A percentile compares a stretch with the other conserved stretches of the same genome.
Evolutionary conservation across 176 grass and related monocot genomes (phyloP).

Genomic region (Cenchrus fungigraminus): DNA sequence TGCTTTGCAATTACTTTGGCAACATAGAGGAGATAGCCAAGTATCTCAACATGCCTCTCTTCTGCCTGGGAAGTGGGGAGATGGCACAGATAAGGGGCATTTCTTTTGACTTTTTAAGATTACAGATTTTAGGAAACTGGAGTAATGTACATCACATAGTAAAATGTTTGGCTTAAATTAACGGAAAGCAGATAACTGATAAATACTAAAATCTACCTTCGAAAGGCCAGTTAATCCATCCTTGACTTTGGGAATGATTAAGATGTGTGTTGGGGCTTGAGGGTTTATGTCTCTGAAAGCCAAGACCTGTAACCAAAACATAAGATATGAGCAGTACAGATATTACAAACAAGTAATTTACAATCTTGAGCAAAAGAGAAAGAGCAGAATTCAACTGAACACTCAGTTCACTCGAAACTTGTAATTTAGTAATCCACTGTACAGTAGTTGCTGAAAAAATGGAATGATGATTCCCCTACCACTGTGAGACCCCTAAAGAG

Average conservation of each 20-base stretch:
- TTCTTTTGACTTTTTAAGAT: not conserved
- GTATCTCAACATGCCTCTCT: constrained; percentile 88
- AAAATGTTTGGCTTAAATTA: not conserved
- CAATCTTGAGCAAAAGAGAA: not conserved
- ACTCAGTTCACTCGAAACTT: constrained; percentile 5
- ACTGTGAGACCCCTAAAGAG: not conserved
- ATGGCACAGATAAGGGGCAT: not conserved
- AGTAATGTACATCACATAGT: not conserved
- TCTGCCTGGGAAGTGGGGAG: constrained; percentile 64
- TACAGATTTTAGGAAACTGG: not conserved
- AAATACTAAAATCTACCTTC: constrained; percentile 54
- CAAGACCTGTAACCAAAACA: constrained; percentile 58
- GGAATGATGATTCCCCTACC: not conserved
- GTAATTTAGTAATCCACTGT: not conserved
- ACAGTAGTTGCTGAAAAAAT: not conserved
- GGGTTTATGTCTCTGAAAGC: constrained; percentile 96
- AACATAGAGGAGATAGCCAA: constrained; percentile 72
- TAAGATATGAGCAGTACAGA: not conserved
- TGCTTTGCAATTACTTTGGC: constrained; percentile 92
- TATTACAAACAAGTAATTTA: not conserved
- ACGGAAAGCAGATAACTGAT: not conserved
- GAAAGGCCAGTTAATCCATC: constrained; percentile 88
- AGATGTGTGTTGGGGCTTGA: constrained; percentile 76
- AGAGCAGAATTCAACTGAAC: not conserved
- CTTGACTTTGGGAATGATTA: constrained; percentile 89